Percentiles rank a stretch among this genome's conserved stretches.
These are phyloP conservation scores for Coemansia brasiliensis DNA, from an alignment of 192 early-diverging fungal genomes.

Conservation along the genomic window DNA sequence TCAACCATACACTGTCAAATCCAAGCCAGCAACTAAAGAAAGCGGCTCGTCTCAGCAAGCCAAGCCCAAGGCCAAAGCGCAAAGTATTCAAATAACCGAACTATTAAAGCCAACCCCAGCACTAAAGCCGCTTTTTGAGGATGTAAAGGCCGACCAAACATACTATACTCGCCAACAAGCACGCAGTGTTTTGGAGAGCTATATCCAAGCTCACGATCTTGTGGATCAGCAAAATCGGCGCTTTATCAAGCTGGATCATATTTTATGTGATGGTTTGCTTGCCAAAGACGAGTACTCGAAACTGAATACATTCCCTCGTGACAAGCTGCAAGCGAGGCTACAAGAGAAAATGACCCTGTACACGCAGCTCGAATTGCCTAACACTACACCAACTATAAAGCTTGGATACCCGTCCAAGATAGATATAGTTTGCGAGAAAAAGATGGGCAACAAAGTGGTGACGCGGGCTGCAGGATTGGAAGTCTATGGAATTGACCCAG, in stretches of 20 bases:
- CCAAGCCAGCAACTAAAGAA: not conserved
- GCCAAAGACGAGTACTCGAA: conserved; percentile 67
- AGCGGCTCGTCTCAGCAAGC: not conserved
- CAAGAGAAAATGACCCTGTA: conserved; percentile 52
- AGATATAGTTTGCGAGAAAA: conserved; percentile 44
- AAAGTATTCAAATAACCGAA: conserved; percentile 49
- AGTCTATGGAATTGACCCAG: conserved; percentile 36
- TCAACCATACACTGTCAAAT: conserved; percentile 25
- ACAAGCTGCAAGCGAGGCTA: conserved; percentile 56
- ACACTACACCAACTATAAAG: conserved; percentile 13
- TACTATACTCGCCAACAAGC: conserved; percentile 64
- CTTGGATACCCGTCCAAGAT: conserved; percentile 29
- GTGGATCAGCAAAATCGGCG: conserved; percentile 60
- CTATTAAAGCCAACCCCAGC: conserved; percentile 57
- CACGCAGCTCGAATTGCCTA: conserved; percentile 33
- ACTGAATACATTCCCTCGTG: conserved; percentile 57
- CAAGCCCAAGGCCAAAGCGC: not conserved
- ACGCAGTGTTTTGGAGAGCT: conserved; percentile 60
- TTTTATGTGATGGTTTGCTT: conserved; percentile 65
- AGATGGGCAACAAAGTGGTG: conserved; percentile 52
- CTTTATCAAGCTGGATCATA: conserved; percentile 65
- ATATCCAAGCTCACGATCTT: conserved; percentile 63
- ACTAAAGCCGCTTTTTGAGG: conserved; percentile 58
- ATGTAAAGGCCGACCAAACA: conserved; percentile 51
- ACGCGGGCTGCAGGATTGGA: conserved; percentile 47